Evolutionary conservation across 176 grass and related monocot genomes (phyloP).

Genomic region (Eleusine coracana): DNA sequence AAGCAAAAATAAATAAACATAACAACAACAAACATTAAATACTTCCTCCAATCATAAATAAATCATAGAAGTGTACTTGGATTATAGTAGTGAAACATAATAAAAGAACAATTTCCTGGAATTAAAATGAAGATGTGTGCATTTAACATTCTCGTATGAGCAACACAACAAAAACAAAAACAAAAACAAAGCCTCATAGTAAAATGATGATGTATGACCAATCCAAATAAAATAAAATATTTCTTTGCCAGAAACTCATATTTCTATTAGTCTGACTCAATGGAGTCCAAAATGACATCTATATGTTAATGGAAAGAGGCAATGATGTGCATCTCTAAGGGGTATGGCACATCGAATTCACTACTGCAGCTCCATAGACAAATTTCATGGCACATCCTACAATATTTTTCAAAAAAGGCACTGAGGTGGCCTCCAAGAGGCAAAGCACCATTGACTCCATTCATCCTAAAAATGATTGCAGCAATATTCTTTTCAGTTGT

Average conservation of each 20-base stretch:
- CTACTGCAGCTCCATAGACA: not conserved
- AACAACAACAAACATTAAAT: slow-evolving; percentile 12
- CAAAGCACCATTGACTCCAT: not conserved
- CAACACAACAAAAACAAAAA: not conserved
- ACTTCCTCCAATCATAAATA: not conserved
- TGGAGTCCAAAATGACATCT: not conserved
- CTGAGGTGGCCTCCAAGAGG: not conserved
- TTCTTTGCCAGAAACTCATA: not conserved
- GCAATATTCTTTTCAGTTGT: too few species aligned
- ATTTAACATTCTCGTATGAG: not conserved
- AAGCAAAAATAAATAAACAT: not conserved
- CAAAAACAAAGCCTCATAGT: too few species aligned
- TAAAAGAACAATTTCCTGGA: not conserved
- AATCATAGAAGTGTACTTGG: not conserved
- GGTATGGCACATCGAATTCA: not conserved
- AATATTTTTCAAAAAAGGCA: not conserved
- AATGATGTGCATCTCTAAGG: not conserved
- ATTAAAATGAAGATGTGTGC: not conserved
- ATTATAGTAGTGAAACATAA: not conserved
- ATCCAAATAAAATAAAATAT: not conserved
- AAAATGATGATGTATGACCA: not conserved
- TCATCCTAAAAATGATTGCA: too few species aligned
- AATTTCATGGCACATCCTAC: not conserved
- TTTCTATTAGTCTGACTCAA: not conserved
- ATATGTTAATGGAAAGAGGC: not conserved